Base-by-base conservation (phyloP, 2,329 filamentous ascomycete species). In the Thelonectria blattea region DNA sequence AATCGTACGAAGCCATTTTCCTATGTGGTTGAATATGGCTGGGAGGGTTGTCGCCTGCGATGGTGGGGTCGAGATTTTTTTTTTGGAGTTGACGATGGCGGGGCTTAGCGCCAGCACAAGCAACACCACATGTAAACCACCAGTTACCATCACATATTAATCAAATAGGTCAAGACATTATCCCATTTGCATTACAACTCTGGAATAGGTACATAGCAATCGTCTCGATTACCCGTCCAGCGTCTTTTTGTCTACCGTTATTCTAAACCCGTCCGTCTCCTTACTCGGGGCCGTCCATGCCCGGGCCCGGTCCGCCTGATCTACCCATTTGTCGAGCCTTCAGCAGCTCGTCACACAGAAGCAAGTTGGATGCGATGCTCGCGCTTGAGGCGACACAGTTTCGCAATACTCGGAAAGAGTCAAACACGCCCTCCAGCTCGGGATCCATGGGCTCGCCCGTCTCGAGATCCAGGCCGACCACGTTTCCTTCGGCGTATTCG, bases 401-500 rank as follows among this genome's bases (percentile, higher is more conserved):
- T 68, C 95, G 87, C 71, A 99, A 79, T 37, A 99, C 95, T 60
- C 95, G 87, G 87, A 96, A 99, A 14, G 93, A 97, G 76, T 99
- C 95, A 75, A 91, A 99, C 9, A 99, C 90, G 70, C 95, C 95
- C 74, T 91, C 91, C 67, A 96, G 87, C 62, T 92, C 88, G 1
- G 95, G 95, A 73, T 98, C 95, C 93, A 98, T 98, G 2, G 94
- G 90, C 73, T 95, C 88, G 61, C 95, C 95, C 6, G 91, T 93
- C 51, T 88, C 84, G 57, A 99, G 83, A 74, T 98, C 91, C 65
- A 99, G 81, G 18, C 95, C 95, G 58, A 95, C 93, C 43, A 91
- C 79, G 69, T 95, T 91, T 58, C 94, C 94, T 34, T 97, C 91
- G 8, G 83, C 82, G 68, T 91, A 84, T 78, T 96, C 94, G 71